A percentile compares a stretch with the other conserved stretches of the same genome.
phyloP scores from a whole-genome alignment of 2,329 filamentous ascomycete genomes.

The Ophiocordyceps camponoti-floridani region DNA sequence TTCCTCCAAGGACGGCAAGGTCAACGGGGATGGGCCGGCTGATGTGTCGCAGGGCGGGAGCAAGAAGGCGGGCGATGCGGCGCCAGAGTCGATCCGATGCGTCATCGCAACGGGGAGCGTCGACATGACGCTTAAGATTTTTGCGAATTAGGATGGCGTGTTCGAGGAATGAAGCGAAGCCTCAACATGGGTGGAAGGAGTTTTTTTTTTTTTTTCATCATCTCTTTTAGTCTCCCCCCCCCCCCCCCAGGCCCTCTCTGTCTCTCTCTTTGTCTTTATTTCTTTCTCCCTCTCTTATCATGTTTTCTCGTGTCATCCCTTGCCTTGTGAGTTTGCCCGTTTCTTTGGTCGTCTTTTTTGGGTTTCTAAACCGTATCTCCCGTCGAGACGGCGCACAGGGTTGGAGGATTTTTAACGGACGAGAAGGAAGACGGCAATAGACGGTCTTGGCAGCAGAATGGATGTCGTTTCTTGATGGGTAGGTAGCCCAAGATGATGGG shows the following conservation, averaged over 20 bases:
- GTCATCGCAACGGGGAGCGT: constrained; percentile 79
- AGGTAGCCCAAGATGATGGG: background rate
- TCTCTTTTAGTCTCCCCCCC: background rate
- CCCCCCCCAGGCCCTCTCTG: no score
- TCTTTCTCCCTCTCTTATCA: background rate
- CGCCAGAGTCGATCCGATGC: constrained; percentile 53
- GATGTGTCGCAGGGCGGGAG: constrained; percentile 16
- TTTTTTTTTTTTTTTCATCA: background rate
- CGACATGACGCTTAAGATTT: constrained; percentile 62
- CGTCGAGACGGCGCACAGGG: background rate
- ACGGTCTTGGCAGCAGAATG: background rate
- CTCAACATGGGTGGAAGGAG: background rate
- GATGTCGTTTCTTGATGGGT: background rate
- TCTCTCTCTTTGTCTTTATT: background rate
- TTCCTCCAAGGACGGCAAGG: constrained; percentile 4
- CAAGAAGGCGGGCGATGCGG: constrained; percentile 23
- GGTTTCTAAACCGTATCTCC: no score
- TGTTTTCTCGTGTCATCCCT: background rate
- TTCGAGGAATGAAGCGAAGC: no score
- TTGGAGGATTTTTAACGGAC: background rate
- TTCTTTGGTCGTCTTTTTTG: background rate
- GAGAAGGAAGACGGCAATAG: background rate
- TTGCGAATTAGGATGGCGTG: constrained; percentile 32
- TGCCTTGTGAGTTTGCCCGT: background rate
- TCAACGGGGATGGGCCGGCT: constrained; percentile 2